These are phyloP conservation scores for Botryotinia calthae DNA, from an alignment of 2,329 filamentous ascomycete species.

Conservation along the genomic window DNA sequence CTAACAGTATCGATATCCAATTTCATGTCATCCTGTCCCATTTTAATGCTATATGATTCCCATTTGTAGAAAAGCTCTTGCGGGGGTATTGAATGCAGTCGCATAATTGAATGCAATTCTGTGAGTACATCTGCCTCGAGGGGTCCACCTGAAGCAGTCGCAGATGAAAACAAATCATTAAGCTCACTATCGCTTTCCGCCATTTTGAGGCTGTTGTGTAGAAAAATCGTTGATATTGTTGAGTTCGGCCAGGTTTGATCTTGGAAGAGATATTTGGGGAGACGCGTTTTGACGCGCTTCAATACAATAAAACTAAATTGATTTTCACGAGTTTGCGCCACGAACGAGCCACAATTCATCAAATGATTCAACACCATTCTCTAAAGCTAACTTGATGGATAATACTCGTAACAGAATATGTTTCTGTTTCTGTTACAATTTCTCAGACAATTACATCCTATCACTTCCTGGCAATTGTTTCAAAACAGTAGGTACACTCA, in stretches of 20 bases:
- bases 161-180: slow-evolving; percentile 34
- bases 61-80: slow-evolving; percentile 98
- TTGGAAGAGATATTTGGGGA: slow-evolving; percentile 9
- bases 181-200: slow-evolving; percentile 31
- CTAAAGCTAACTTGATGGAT: neutral
- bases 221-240: neutral
- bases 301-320: slow-evolving; percentile 13
- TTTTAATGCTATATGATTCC: slow-evolving; percentile 96
- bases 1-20: slow-evolving; percentile 69
- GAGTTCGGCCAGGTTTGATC: neutral
- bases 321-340: slow-evolving; percentile 19
- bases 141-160: slow-evolving; percentile 22
- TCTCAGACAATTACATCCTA: neutral
- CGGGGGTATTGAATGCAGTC: slow-evolving; percentile 73
- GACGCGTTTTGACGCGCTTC: slow-evolving; percentile 21
- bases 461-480: neutral
- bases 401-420: neutral
- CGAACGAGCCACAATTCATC: slow-evolving; percentile 8
- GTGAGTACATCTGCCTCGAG: slow-evolving; percentile 74
- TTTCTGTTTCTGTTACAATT: neutral
- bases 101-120: slow-evolving; percentile 83
- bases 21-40: slow-evolving; percentile 76
- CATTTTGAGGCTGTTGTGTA: slow-evolving; percentile 22
- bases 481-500: slow-evolving; percentile 6
- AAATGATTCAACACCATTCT: neutral